These are phyloP conservation scores for Sporothrix brasiliensis DNA, from an alignment of 2,329 filamentous ascomycete genomes.

Conservation along the genomic window DNA sequence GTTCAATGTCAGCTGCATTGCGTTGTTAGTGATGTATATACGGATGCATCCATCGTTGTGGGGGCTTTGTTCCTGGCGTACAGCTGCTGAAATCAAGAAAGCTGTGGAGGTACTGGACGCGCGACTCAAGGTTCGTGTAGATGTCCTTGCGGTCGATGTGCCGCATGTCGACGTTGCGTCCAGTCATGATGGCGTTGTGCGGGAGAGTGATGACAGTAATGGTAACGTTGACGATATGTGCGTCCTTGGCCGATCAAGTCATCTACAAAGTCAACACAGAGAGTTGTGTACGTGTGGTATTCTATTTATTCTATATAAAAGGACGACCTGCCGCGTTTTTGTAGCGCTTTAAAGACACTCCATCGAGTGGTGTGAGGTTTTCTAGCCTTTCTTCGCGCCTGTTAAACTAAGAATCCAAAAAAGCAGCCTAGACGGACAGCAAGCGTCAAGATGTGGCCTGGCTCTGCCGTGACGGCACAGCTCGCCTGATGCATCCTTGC, in stretches of 20 bases:
- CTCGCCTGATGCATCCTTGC: constrained; percentile 24
- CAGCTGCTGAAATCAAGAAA: constrained; percentile 75
- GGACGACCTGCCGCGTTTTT: constrained; percentile 12
- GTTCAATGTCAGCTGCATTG: constrained; percentile 67
- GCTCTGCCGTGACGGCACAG: constrained; percentile 20
- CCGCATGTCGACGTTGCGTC: constrained; percentile 43
- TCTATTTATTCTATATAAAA: constrained; percentile 12
- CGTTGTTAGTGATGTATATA: neutral
- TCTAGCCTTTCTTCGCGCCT: neutral
- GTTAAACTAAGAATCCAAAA: neutral
- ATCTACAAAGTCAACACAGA: too few relatives aligned
- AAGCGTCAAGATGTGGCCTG: neutral
- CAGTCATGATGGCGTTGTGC: constrained; percentile 27
- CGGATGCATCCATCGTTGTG: neutral
- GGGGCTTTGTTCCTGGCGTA: constrained; percentile 46
- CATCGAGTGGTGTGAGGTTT: constrained; percentile 21
- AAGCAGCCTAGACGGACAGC: neutral
- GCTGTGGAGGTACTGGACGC: constrained; percentile 72
- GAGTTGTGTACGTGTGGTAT: too few relatives aligned
- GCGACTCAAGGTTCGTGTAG: constrained; percentile 69
- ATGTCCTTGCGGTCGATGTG: constrained; percentile 72
- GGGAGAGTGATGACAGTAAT: neutral
- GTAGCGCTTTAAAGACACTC: neutral
- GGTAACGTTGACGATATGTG: neutral
- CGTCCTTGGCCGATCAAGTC: too few relatives aligned